Conservation (phyloP, 441 rosid species). For the Gossypium trilobum region DNA sequence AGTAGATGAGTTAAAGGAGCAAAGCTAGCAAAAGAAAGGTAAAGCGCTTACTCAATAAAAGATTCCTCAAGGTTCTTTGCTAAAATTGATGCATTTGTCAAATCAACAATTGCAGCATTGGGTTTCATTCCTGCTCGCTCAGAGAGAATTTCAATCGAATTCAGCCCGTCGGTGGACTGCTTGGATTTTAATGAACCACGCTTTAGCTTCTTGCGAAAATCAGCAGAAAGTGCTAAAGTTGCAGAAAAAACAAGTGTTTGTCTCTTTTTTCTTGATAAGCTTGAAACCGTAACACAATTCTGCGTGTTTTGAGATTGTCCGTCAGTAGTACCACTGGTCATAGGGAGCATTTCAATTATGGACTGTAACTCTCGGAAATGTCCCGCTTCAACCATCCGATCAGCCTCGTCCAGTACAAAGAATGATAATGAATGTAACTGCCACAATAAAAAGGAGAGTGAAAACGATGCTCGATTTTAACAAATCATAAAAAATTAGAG, state of each 20-base stretch:
- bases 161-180: constrained; percentile 47
- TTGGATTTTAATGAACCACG: constrained; percentile 54
- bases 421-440: constrained; percentile 90
- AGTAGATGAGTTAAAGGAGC: neutral
- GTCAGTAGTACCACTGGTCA: constrained; percentile 33
- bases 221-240: constrained; percentile 80
- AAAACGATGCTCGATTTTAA: neutral
- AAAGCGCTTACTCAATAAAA: constrained; percentile 60
- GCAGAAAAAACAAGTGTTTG: constrained; percentile 95
- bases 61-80: constrained; percentile 84
- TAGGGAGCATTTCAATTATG: constrained; percentile 85
- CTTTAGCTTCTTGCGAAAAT: constrained; percentile 90
- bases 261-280: constrained; percentile 70
- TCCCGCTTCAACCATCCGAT: constrained; percentile 91
- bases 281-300: constrained; percentile 48
- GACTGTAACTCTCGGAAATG: constrained; percentile 94
- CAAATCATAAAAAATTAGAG: constrained; percentile 5
- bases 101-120: constrained; percentile 75
- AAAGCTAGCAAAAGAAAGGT: constrained; percentile 4
- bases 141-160: constrained; percentile 79
- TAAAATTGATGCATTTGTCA: constrained; percentile 66
- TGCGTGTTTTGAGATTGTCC: constrained; percentile 39
- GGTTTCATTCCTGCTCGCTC: constrained; percentile 84
- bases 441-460: constrained; percentile 18
- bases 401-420: constrained; percentile 98